phyloP scores from a whole-genome alignment of 768 basidiomycete genomes.

The Mrakia hoshinonis region DNA sequence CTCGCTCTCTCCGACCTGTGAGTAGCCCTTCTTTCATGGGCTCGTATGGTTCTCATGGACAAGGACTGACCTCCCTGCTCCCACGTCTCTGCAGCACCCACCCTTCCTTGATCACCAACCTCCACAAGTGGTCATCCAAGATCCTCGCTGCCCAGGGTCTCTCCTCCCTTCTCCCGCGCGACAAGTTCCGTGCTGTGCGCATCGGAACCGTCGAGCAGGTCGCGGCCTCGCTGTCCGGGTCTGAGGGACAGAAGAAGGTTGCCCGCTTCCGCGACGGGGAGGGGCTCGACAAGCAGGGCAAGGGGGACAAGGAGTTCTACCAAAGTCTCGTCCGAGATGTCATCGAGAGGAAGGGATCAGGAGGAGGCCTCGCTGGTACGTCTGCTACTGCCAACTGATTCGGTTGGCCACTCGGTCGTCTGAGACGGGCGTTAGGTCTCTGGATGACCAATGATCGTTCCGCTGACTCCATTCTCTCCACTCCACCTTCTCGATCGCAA shows the following conservation, averaged over 20 bases:
- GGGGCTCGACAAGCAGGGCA: slow-evolving; percentile 44
- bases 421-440: not conserved
- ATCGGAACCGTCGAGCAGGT: slow-evolving; percentile 58
- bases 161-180: slow-evolving; percentile 56
- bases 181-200: slow-evolving; percentile 52
- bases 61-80: not conserved
- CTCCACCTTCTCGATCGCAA: not conserved
- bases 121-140: slow-evolving; percentile 92
- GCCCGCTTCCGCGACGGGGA: slow-evolving; percentile 37
- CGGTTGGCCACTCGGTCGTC: slow-evolving; percentile 28
- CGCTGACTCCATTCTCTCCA: not conserved
- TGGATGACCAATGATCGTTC: not conserved
- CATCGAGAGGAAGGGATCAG: slow-evolving; percentile 54
- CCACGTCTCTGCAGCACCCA: slow-evolving; percentile 13
- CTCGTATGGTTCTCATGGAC: not conserved
- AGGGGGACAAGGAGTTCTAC: slow-evolving; percentile 78
- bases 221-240: slow-evolving; percentile 54
- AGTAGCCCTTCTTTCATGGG: not conserved
- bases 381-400: not conserved
- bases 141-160: slow-evolving; percentile 84
- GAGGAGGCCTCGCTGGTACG: slow-evolving; percentile 34
- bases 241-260: slow-evolving; percentile 24
- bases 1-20: slow-evolving; percentile 24
- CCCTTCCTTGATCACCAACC: slow-evolving; percentile 47
- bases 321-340: slow-evolving; percentile 83